These are phyloP conservation scores for Dovyalis caffra DNA, from an alignment of 345 rosid species.

Conservation along the genomic window DNA sequence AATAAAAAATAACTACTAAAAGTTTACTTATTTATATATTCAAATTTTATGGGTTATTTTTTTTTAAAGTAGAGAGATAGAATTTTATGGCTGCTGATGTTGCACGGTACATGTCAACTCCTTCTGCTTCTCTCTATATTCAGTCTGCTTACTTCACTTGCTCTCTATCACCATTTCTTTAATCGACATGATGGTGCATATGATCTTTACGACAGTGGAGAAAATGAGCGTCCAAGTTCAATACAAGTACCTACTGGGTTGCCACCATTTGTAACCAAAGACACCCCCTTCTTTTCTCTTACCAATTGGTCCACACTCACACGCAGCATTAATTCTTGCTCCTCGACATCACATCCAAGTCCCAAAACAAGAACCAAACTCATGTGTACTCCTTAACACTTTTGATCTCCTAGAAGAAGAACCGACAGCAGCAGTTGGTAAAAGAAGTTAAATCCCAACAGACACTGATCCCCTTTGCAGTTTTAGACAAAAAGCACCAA, in stretches of 20 bases:
- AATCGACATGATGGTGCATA: neutral
- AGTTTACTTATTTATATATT: no score
- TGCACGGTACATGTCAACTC: conserved; percentile 14
- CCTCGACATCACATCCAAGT: conserved; percentile 1
- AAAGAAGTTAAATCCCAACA: neutral
- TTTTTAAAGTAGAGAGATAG: no score
- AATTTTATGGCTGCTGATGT: conserved; percentile 16
- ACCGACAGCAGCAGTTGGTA: neutral
- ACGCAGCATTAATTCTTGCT: neutral
- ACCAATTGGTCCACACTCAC: neutral
- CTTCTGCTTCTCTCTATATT: conserved; percentile 11
- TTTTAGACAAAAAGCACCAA: conserved; percentile 7
- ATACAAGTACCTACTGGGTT: conserved; percentile 16
- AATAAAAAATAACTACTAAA: no score
- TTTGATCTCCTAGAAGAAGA: conserved; percentile 5
- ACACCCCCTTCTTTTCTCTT: conserved; percentile 23
- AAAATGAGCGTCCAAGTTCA: neutral
- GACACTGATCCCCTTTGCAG: conserved; percentile 10
- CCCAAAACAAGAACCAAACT: neutral
- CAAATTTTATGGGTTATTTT: no score
- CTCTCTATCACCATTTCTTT: conserved; percentile 15
- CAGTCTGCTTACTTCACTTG: conserved; percentile 20
- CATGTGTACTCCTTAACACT: neutral
- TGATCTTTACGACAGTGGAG: neutral
- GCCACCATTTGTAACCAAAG: conserved; percentile 9